These are phyloP conservation scores for Oenanthe sinensis DNA, from an alignment of 129 eudicot species.

Conservation along the genomic window DNA sequence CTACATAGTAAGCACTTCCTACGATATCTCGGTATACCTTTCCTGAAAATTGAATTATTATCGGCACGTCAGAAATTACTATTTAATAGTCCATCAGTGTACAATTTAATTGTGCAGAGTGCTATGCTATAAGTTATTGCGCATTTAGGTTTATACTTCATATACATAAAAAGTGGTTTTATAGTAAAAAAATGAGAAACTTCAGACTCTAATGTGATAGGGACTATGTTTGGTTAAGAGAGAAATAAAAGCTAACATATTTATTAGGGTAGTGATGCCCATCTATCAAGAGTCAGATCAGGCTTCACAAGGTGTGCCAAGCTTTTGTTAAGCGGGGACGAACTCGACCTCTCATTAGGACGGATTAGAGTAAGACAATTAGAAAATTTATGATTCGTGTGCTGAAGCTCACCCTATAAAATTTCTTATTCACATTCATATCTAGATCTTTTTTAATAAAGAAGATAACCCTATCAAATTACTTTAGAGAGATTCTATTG, in stretches of 20 bases:
- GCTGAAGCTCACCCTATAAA: not conserved
- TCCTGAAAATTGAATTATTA: conserved; percentile 35
- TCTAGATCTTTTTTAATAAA: not conserved
- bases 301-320: not conserved
- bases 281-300: not conserved
- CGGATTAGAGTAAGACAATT: not conserved
- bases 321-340: too few species aligned
- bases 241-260: not conserved
- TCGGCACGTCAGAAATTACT: not conserved
- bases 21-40: conserved; percentile 77
- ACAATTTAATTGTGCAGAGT: not conserved
- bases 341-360: not conserved
- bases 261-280: not conserved
- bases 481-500: not conserved
- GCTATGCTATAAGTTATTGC: not conserved
- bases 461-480: not conserved
- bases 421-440: not conserved
- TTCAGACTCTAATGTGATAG: not conserved
- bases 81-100: conserved; percentile 5
- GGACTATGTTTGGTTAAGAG: not conserved
- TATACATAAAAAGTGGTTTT: not conserved
- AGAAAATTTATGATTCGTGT: not conserved
- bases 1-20: conserved; percentile 93
- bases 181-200: not conserved
- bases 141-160: not conserved